Evolutionary conservation across 2,329 filamentous ascomycete genomes (phyloP), one percentile per base, ranked within the genome.

Genomic region (Microdochium nivale): DNA sequence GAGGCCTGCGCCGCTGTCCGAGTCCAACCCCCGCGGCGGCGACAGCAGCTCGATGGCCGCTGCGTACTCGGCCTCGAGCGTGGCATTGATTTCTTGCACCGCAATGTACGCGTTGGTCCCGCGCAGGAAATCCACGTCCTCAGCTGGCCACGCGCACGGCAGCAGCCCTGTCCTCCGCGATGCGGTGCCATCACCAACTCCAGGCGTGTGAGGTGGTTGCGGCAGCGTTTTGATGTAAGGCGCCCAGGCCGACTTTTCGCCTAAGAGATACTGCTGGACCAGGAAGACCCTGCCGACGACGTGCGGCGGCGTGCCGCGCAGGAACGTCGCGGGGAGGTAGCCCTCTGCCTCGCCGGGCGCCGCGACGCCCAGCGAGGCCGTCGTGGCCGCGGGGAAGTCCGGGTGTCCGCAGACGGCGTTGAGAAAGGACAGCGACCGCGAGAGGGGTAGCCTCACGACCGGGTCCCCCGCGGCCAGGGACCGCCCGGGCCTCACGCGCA

Each of bases 231-330:
- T 67, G 56, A 90, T 79, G 65, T 90, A 90, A 1, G 82, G 77
- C 63, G 71, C 75, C 87, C 87, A 90, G 57, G 79, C 81, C 0
- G 86, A 87, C 2, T 73, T 60, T 2, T 66, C 51, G 1, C 78
- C 79, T 2, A 76, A 66, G 30, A 89, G 70, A 60, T 81, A 83
- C 63, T 90, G 81, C 54, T 84, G 80, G 62, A 87, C 75, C 5
- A 90, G 73, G 56, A 87, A 85, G 66, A 89, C 86, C 3, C 84
- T 77, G 9, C 81, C 77, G 48, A 84, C 67, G 52, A 87, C 79
- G 57, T 87, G 78, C 0, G 81, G 75, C 1, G 77, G 76, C 2
- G 75, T 65, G 3, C 61, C 59, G 1, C 70, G 58, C 47, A 86
- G 65, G 56, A 87, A 81, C 1, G 61, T 60, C 0, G 57, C 48